These are phyloP conservation scores for Ustilago bromivora DNA, from an alignment of 1,284 basidiomycete genomes.

Conservation along the genomic window DNA sequence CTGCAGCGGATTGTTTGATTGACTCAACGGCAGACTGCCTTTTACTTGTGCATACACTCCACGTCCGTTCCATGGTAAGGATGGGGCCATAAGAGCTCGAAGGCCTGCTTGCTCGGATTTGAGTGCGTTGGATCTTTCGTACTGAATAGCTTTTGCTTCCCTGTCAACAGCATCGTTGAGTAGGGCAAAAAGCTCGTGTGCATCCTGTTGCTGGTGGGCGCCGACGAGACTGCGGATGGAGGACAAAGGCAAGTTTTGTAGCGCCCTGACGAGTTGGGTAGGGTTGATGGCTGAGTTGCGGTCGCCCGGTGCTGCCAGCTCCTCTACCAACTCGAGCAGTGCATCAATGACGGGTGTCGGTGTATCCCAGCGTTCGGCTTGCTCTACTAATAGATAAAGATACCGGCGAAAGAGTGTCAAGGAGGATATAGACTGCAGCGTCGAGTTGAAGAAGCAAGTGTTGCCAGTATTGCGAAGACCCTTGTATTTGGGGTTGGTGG, in stretches of 20 bases:
- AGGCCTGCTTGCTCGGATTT: constrained; percentile 43
- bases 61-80: constrained; percentile 41
- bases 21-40: not conserved
- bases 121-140: constrained; percentile 28
- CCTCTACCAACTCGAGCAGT: constrained; percentile 52
- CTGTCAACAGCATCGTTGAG: constrained; percentile 61
- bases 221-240: constrained; percentile 60
- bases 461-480: constrained; percentile 67
- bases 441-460: constrained; percentile 68
- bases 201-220: constrained; percentile 69
- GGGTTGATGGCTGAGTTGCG: constrained; percentile 59
- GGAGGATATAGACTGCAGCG: constrained; percentile 62
- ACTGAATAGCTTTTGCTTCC: constrained; percentile 50
- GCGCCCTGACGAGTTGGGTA: constrained; percentile 48
- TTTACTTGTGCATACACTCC: constrained; percentile 34
- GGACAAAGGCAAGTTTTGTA: constrained; percentile 48
- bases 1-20: not conserved
- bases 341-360: constrained; percentile 66
- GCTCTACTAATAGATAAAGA: constrained; percentile 39
- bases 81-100: constrained; percentile 48
- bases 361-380: constrained; percentile 61
- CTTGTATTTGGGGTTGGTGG: constrained; percentile 36
- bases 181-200: constrained; percentile 67
- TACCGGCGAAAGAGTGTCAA: constrained; percentile 40
- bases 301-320: constrained; percentile 43